Conservation (phyloP, 2,329 filamentous ascomycete species). For the Pyrenophora seminiperda region DNA sequence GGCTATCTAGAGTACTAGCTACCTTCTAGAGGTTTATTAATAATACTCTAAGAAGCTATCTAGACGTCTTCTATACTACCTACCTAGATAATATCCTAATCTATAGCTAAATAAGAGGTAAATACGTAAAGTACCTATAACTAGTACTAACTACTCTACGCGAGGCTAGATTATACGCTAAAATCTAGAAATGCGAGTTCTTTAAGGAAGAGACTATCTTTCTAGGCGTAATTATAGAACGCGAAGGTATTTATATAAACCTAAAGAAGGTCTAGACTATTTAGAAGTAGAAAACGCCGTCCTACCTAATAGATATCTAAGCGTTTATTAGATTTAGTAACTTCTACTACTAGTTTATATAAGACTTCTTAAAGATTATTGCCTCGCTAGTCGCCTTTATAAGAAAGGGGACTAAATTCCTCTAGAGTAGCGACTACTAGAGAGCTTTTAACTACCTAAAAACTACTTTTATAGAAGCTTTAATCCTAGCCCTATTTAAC, state of each 20-base stretch:
- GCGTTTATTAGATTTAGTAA: background rate
- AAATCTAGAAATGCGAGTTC: background rate
- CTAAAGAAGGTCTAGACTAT: background rate
- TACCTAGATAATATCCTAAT: conserved; percentile 3
- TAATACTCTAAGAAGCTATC: background rate
- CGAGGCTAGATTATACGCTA: background rate
- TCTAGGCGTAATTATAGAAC: background rate
- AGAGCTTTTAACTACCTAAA: conserved; percentile 1
- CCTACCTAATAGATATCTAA: background rate
- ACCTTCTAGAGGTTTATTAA: conserved; percentile 4
- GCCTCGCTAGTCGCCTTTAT: background rate
- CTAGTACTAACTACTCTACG: background rate
- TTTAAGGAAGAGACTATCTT: background rate
- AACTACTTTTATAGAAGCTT: background rate
- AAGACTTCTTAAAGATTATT: background rate
- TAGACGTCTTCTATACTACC: background rate
- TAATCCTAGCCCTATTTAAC: background rate
- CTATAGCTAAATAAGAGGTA: background rate
- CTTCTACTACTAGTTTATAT: background rate
- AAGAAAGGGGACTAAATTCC: no score
- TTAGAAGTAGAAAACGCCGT: background rate
- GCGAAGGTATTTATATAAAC: background rate
- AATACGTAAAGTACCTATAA: background rate
- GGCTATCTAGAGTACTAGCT: background rate
- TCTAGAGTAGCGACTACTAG: background rate